Base-by-base conservation (phyloP, 2,329 filamentous ascomycete species). In the Talaromyces pinophilus region DNA sequence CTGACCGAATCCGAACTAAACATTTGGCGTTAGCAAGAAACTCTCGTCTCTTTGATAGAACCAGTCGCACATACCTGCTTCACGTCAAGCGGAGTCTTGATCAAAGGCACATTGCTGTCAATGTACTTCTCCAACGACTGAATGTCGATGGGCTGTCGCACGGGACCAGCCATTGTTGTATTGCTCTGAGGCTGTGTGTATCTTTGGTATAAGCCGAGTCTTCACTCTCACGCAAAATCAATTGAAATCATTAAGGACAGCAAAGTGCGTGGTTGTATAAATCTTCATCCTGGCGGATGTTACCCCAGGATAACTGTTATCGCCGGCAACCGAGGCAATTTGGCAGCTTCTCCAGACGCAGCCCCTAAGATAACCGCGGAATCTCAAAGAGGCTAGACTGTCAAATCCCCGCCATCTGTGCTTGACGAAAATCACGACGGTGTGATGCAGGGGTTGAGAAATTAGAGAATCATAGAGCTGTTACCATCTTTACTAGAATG, bases 1-100 rank as follows among this genome's bases (percentile, higher is more conserved):
- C 81, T 98, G 95, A 67, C 95, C 95, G 78, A 96, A 98, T 73
- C 93, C 92, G 77, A 98, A 99, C 92, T 98, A 74, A 7, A 57
- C 1, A 38, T 8, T n/a, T 7, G 19, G 6, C 10, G 3, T 60
- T 60, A 46, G 7, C 22, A 30, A 25, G 13, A 11, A 38, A 25
- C 13, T 38, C 42, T 35, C 35, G 25, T 57, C 19, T 54, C 55
- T 38, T 4, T 10, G 1, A 15, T 42, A 25, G 8, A 38, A 10
- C n/a, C 40, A 46, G 59, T 44, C 6, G 64, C 17, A 74, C 79
- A 67, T 81, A 93, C 93, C 87, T 97, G 94, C 82, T 97, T 96
- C 71, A 98, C 83, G 55, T 93, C 89, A 70, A 98, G 82, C 0
- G 95, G 95, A 15, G 88, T 86, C 80, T 90, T 87, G 76, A 99